Evolutionary conservation across 805 yeast species (phyloP), one percentile per base, ranked within the genome.

Genomic region (Lipomyces starkeyi): DNA sequence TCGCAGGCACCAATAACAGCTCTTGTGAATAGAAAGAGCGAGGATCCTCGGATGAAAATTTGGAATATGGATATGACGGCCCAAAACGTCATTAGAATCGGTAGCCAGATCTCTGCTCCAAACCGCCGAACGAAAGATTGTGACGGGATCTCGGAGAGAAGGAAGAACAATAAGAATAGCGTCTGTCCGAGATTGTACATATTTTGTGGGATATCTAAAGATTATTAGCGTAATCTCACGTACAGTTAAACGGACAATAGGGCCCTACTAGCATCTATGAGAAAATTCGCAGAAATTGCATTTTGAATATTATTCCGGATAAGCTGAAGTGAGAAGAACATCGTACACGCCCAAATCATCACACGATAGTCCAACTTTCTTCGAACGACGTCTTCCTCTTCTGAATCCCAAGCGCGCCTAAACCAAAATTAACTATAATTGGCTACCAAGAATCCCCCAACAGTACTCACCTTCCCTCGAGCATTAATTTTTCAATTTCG

Each of bases 51-150:
- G 67, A 87, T 75, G 27, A 79, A 79, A 59, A 81, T 80, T 73
- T 87, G 90, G 32, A 79, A 76, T 58, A 85, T 78, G 2, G 89
- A 83, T n/a, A 87, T 86, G 17, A 83, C 68, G 54, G 86, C 82
- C 90, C 90, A 87, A 75, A 86, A 80, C 71, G 87, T 89, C 59
- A 80, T 76, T 22, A 64, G 20, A 25, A 69, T 65, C 1, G 90
- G 90, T 67, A 87, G 83, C 84, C 88, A 86, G 40, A 80, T 70
- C 72, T 87, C 90, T 4, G 89, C 85, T 11, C 91, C 92, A 52
- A 88, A 59, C 59, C 80, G 81, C 74, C 88, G 87, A 7, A 89
- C 84, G 47, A 88, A 78, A 70, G 78, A 69, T 66, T 80, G 80
- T 7, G 80, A 76, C 4, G 81, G 80, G 1, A 82, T 78, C 70